Evolutionary conservation across 179 eudicot genomes (phyloP), one percentile per base, ranked within the genome.

Genomic region (Silene coronaria): DNA sequence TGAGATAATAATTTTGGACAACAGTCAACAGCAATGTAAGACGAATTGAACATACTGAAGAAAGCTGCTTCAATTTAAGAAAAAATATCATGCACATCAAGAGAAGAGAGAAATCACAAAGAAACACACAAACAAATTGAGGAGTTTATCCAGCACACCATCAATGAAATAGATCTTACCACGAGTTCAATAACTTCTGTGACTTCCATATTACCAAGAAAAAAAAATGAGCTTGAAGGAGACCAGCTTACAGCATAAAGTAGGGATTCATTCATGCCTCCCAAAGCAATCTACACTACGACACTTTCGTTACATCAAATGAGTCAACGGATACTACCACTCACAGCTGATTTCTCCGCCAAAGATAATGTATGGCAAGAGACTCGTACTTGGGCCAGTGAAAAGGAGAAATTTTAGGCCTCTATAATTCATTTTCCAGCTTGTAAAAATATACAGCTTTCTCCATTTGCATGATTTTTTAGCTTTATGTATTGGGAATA

Each of bases 1-100:
- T 22, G 30, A 73, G 62, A 53, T 67, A 72, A 9, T 30, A 12
- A 38, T 48, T 71, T 68, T 34, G 10, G 75, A n/a, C 48, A 19
- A 11, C 45, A 60, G 45, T 38, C 45, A 38, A 38, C 45, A 38
- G 45, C 48, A 21, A 38, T 22, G 4, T 19, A 38, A 0, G 60
- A 12, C 17, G 21, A 46, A 24, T 46, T 24, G 22, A 69, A 24
- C 12, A 30, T 65, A 30, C 23, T 30, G 45, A 65, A 64, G 42
- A 9, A 64, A 38, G 42, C 6, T 28, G 42, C 42, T 64, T 28
- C 67, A 63, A 7, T 38, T 38, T 38, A 63, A 1, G 17, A 64
- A 64, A 64, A 4, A 36, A 16, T 28, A 64, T 14, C 19, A 28
- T 30, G 38, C 68, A 64, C 68, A 64, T 64, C 21, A 28, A 28